phyloP scores from a whole-genome alignment of 179 eudicot species.

The Gypsophila paniculata region DNA sequence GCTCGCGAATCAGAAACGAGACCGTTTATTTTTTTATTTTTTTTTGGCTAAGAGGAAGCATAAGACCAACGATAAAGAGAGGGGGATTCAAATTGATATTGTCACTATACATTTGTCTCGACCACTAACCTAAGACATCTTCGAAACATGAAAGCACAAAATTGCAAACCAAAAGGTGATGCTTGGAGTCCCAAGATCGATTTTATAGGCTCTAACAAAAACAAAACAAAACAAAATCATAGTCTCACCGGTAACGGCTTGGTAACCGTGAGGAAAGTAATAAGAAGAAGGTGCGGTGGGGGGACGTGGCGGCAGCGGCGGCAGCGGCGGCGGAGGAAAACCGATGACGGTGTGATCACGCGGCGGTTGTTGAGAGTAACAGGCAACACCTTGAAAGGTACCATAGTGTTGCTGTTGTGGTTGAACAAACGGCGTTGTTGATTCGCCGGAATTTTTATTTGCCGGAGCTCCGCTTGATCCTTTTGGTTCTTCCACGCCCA shows the following conservation, averaged over 20 bases:
- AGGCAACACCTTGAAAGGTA: constrained; percentile 79
- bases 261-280: constrained; percentile 55
- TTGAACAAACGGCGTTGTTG: constrained; percentile 21
- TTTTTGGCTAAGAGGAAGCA: too few species aligned
- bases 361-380: constrained; percentile 43
- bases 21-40: too few species aligned
- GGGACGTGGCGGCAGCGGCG: constrained; percentile 13
- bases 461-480: constrained; percentile 28
- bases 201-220: too few species aligned
- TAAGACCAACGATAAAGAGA: too few species aligned
- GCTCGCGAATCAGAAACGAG: too few species aligned
- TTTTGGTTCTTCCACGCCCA: constrained; percentile 46
- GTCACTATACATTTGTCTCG: too few species aligned
- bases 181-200: too few species aligned
- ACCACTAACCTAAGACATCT: too few species aligned
- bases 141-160: too few species aligned
- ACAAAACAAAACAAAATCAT: too few species aligned
- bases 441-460: constrained; percentile 14
- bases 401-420: constrained; percentile 49
- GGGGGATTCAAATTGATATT: too few species aligned
- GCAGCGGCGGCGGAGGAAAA: constrained; percentile 54
- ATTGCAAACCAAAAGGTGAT: too few species aligned
- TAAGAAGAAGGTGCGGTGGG: constrained; percentile 29
- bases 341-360: constrained; percentile 45
- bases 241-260: constrained; percentile 50